Base-by-base conservation (phyloP, 495 filamentous ascomycete species). In the Xanthoparmelia taractica region DNA sequence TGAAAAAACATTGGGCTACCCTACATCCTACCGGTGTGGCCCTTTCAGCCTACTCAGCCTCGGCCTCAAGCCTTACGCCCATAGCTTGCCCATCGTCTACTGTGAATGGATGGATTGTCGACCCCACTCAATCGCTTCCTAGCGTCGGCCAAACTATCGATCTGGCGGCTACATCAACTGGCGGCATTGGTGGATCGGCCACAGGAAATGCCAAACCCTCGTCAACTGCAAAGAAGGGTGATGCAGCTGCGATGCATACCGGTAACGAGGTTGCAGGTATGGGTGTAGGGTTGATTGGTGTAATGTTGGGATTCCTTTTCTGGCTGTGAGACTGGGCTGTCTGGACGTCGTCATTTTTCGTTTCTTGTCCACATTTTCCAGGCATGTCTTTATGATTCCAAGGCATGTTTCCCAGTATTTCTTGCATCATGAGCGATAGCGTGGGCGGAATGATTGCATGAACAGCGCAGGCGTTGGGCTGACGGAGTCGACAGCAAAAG, bases 1-100 rank as follows among this genome's bases (percentile, higher is more conserved):
- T 96, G 50, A 85, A 84, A 76, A 80, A 74, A 33, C 83, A 89
- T 64, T 96, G 91, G 91, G 84, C 84, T 15, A 90, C 83, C 8
- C 72, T 90, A 63, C 80, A 73, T 31, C 89, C 91, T 0, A 83
- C 84, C 0, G 88, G 89, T 45, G 81, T 91, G 31, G 74, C 80
- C 25, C 78, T 79, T 59, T 81, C 82, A 5, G 79, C 75, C 12
- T 96, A 95, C 76, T 77, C 76, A 36, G 79, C 87, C 8, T 76
- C 69, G 33, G 78, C 87, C 5, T 82, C 83, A 17, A 82, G 82
- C n/a, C 73, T 78, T 58, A 67, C 64, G 15, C 66, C 71, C 11
- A 81, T 86, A 15, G 77, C 80, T 10, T 96, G 91, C 74, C 91
- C 91, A 15, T 72, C 82, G 4, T 86, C 82, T 29, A 92, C 88